A percentile compares a stretch with the other conserved stretches of the same genome.
These are phyloP conservation scores for Nothopassalora personata DNA, from an alignment of 2,329 filamentous ascomycete species.

Conservation along the genomic window DNA sequence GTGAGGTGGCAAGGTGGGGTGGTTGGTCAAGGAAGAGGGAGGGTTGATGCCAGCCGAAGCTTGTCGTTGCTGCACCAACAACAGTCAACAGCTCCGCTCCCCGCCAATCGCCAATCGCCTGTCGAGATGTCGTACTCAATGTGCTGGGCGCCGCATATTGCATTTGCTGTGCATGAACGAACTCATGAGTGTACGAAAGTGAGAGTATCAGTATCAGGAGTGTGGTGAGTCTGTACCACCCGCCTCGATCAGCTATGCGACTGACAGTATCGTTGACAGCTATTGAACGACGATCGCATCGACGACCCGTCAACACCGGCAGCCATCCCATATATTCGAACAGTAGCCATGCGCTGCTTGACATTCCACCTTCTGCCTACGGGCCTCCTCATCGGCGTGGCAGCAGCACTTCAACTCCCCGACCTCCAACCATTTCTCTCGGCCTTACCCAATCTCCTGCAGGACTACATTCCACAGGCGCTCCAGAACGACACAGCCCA, in stretches of 20 bases:
- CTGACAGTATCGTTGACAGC: not conserved
- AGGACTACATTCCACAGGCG: slow-evolving; percentile 18
- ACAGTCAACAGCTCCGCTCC: not conserved
- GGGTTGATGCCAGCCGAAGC: not conserved
- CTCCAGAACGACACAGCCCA: slow-evolving; percentile 20
- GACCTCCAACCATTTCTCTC: slow-evolving; percentile 28
- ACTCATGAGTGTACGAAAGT: not conserved
- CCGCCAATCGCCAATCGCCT: not conserved
- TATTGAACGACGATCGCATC: not conserved
- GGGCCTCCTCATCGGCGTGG: slow-evolving; percentile 11
- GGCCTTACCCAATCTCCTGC: slow-evolving; percentile 24
- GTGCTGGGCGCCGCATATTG: not conserved
- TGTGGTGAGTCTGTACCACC: not conserved
- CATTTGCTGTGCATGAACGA: not conserved
- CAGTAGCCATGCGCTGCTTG: slow-evolving; percentile 14
- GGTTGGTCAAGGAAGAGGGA: too few species aligned
- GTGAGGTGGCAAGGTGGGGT: too few species aligned
- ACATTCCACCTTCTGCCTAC: slow-evolving; percentile 15
- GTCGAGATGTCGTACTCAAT: not conserved
- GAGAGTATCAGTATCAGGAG: not conserved
- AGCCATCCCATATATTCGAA: not conserved
- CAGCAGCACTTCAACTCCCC: slow-evolving; percentile 24
- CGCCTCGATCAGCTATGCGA: not conserved
- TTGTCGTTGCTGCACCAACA: not conserved
- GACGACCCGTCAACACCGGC: not conserved